Conservation (phyloP, 805 yeast species). For the Phaffomyces thermotolerans region DNA sequence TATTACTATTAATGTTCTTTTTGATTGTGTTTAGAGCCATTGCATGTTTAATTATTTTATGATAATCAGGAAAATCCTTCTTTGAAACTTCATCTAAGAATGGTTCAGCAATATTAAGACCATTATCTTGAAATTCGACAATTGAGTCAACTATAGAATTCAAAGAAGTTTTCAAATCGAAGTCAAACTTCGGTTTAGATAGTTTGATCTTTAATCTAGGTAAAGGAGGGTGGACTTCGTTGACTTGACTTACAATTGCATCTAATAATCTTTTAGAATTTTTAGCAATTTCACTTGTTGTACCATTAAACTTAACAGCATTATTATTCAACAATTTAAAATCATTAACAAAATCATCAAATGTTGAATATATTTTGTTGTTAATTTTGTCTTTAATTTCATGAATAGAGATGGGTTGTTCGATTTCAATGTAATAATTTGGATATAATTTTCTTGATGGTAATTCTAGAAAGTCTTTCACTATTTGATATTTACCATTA, state of each 20-base stretch:
- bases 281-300: conserved; percentile 53
- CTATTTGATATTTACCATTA: conserved; percentile 25
- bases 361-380: conserved; percentile 27
- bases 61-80: conserved; percentile 74
- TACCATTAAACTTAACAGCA: conserved; percentile 68
- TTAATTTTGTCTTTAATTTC: conserved; percentile 50
- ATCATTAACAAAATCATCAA: conserved; percentile 46
- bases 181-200: background rate
- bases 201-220: conserved; percentile 16
- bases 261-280: conserved; percentile 54
- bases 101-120: conserved; percentile 48
- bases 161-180: conserved; percentile 4
- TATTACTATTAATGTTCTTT: conserved; percentile 42
- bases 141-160: conserved; percentile 12
- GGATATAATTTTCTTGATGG: conserved; percentile 74
- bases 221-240: conserved; percentile 6
- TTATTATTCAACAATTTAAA: conserved; percentile 61
- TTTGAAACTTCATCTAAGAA: conserved; percentile 70
- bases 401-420: conserved; percentile 62
- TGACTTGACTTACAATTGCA: conserved; percentile 43
- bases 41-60: conserved; percentile 62
- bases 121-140: conserved; percentile 21
- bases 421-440: conserved; percentile 66
- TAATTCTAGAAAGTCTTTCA: conserved; percentile 53
- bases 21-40: conserved; percentile 61